Conservation (phyloP, 2,329 filamentous ascomycete species). For the Cyphellophora attinorum region DNA sequence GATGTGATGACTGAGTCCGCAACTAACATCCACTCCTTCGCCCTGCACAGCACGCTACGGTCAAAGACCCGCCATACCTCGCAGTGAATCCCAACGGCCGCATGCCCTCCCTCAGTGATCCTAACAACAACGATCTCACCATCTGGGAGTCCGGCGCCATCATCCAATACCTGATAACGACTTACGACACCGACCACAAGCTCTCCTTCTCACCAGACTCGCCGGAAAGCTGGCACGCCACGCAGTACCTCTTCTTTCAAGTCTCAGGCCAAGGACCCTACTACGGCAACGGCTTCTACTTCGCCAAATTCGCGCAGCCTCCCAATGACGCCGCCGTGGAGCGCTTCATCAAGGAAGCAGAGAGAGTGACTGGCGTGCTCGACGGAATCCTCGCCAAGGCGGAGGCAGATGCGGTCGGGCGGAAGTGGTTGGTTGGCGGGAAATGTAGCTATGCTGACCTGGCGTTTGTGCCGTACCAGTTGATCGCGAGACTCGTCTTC, state of each 20-base stretch:
- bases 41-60: no score
- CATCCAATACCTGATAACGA: slow-evolving; percentile 33
- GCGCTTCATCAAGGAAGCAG: slow-evolving; percentile 35
- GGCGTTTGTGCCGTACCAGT: slow-evolving; percentile 27
- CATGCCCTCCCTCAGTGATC: slow-evolving; percentile 25
- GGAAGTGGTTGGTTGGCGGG: slow-evolving; percentile 32
- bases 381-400: slow-evolving; percentile 26
- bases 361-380: slow-evolving; percentile 35
- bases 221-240: slow-evolving; percentile 28
- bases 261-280: slow-evolving; percentile 39
- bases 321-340: slow-evolving; percentile 32
- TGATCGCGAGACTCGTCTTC: slow-evolving; percentile 2
- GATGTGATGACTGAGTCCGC: no score
- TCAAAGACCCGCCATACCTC: slow-evolving; percentile 18
- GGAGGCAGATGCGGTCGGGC: slow-evolving; percentile 10
- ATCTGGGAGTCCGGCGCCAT: slow-evolving; percentile 38
- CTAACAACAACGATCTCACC: slow-evolving; percentile 26
- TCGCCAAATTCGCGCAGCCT: slow-evolving; percentile 30
- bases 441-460: slow-evolving; percentile 34
- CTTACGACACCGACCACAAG: slow-evolving; percentile 31
- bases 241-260: slow-evolving; percentile 39
- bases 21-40: no score
- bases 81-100: slow-evolving; percentile 20
- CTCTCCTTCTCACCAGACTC: slow-evolving; percentile 24
- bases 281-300: slow-evolving; percentile 39